These are phyloP conservation scores for Claviceps fusiformis DNA, from an alignment of 2,329 filamentous ascomycete species.

Conservation along the genomic window DNA sequence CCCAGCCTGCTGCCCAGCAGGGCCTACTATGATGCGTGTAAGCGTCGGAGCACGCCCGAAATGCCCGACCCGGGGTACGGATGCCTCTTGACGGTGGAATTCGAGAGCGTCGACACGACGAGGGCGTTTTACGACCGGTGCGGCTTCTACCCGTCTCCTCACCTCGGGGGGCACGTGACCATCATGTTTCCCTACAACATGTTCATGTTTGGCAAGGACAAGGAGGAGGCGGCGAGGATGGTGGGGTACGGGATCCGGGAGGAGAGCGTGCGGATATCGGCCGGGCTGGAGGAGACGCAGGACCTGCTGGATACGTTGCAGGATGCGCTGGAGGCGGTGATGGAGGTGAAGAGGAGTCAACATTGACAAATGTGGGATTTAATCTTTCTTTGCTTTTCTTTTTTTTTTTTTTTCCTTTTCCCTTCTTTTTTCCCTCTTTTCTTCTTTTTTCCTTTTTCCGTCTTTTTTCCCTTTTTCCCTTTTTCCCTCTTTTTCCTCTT, in stretches of 20 bases:
- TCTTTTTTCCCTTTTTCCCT: too few species aligned
- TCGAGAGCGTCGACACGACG: conserved; percentile 26
- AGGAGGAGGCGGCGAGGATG: conserved; percentile 23
- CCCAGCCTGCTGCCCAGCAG: conserved; percentile 24
- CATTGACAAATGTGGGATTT: too few species aligned
- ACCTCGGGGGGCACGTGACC: conserved; percentile 39
- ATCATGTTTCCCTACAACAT: conserved; percentile 34
- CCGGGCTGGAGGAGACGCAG: conserved; percentile 30
- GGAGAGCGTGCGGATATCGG: conserved; percentile 32
- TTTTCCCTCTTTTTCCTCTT: too few species aligned
- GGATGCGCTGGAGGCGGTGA: conserved; percentile 8
- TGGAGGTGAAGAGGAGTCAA: conserved; percentile 4
- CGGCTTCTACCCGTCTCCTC: conserved; percentile 36
- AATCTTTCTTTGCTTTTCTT: too few species aligned
- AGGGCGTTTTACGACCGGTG: conserved; percentile 35
- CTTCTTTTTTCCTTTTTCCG: too few species aligned
- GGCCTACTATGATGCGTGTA: conserved; percentile 20
- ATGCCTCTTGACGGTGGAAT: conserved; percentile 39
- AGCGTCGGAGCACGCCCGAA: conserved; percentile 25
- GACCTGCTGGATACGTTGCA: conserved; percentile 25
- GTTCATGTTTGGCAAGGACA: conserved; percentile 26
- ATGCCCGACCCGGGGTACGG: conserved; percentile 39
- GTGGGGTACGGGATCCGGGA: conserved; percentile 23
- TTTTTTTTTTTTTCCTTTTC: too few species aligned
- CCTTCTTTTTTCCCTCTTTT: too few species aligned